Base-by-base conservation (phyloP, 2,329 filamentous ascomycete genomes). In the Metarhizium anisopliae region DNA sequence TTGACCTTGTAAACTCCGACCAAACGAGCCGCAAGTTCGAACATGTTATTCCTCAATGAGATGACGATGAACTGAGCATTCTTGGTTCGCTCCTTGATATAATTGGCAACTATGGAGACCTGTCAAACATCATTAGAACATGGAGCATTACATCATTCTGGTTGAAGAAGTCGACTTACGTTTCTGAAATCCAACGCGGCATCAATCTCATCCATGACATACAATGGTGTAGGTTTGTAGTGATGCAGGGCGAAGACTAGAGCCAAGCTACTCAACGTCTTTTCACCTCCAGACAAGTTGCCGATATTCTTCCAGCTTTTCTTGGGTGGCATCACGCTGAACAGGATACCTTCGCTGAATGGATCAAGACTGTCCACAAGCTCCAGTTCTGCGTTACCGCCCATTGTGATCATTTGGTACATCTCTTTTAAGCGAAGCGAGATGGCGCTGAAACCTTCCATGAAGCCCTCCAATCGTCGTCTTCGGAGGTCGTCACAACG, bases 391-490 rank as follows among this genome's bases (percentile, higher is more conserved):
- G 94, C 94, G 65, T 99, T 99, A 55, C 94, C 94, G 59, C 94
- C 94, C 91, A 99, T 97, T 25, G 94, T 99, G 70, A 99, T 99
- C 92, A 99, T 96, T 70, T 99, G 94, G 74, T 99, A 99, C 94
- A 99, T 99, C 68, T 99, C 94, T 77, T 99, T 99, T 50, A 99
- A 79, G 1, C 93, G 88, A 29, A 96, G 79, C 1, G 93, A 97
- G 71, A 99, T 99, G 59, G 84, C 87, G 66, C 87, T 87, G 76
- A 99, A 97, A 43, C 95, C 94, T 68, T 95, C 90, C 92, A 97
- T 97, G 80, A 99, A 99, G 40, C 94, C 93, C 64, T 96, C 93
- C 7, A 97, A 79, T 35, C 94, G 89, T 52, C 96, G 78, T 14
- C 90, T 88, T 13, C 94, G 89, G 53, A 99, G 84, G 62, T 96